Base-by-base conservation (phyloP, 306 rosid species). In the Sicyos baderoa region DNA sequence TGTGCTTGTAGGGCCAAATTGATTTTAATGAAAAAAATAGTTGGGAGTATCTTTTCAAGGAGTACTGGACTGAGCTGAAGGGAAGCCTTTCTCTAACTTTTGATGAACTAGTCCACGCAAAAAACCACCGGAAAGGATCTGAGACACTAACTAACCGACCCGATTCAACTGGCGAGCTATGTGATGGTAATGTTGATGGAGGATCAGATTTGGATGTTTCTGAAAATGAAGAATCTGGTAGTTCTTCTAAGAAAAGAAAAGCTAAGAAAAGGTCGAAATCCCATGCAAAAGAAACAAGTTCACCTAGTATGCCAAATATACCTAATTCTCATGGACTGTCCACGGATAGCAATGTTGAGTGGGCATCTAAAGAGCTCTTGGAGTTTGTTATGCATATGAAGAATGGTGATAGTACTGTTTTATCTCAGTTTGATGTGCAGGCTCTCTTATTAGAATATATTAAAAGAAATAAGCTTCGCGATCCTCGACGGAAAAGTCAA, bases 321-420 rank as follows among this genome's bases (percentile, higher is more conserved):
- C 64, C 48, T 72, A 77, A 81, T 60, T 76, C 82, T 37, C 79
- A 76, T 59, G 83, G 91, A 75, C 72, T 68, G 68, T 82, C 85
- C 72, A 68, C 75, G 14, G 86, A 76, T 76, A 82, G 48, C 68
- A 74, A 73, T 63, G 70, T 73, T 49, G 95, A 81, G 66, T 94
- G 99, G 99, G 96, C 89, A 74, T 90, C 99, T 63, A 88, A 84
- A 78, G 99, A 94, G 82, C 95, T 94, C 57, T 78, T 94, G 82
- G 99, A 90, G 82, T 94, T 94, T 83, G 99, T 94, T 54, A 90
- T 85, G 89, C 99, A 94, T 82, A 94, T 94, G 99, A 85, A 87
- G 77, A 81, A 80, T 68, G 99, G 97, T 22, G 89, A 90, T 66
- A 62, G 74, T 17, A 84, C 95, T 70, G 73, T 83, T 84, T 74